Base-by-base conservation (phyloP, 306 rosid species). In the Hippophae gyantsensis region DNA sequence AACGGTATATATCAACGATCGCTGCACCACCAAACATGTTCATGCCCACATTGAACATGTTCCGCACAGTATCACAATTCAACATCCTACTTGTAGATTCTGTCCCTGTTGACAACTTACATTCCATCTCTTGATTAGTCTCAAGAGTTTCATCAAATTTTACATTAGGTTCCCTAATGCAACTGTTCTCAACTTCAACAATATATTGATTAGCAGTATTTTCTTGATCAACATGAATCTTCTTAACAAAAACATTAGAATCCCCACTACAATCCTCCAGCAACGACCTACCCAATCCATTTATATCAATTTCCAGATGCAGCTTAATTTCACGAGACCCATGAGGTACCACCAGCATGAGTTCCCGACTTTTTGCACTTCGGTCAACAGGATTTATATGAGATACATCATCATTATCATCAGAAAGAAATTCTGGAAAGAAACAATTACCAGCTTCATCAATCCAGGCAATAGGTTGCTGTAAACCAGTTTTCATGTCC, bases 381-480 rank as follows among this genome's bases (percentile, higher is more conserved):
- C 69, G 75, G 43, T 67, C 52, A 44, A 65, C 56, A 65, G 56
- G 58, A 61, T 50, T 42, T 55, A 47, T 58, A 63, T 47, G 9
- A 8, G 68, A 63, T 43, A 67, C 80, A 55, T 73, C 78, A 25
- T 69, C 70, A 23, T 75, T 66, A 49, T 77, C 74, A 41, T 70
- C 54, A 42, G 69, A 64, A 78, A 49, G 83, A 55, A 65, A 66
- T 76, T 87, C 95, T 6, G 98, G 98, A 77, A 92, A 92, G 80
- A 85, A 92, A 79, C 96, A 92, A 52, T 51, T 41, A 47, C 84
- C 95, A 23, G 81, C 66, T 64, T 83, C 93, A 72, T 92, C 98
- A 63, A 92, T 92, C 95, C 96, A 92, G 13, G 93, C 98, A 56
- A 92, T 81, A 62, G 88, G 89, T 40, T 78, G 74, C 48, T 75